Conservation (phyloP, 164 flowering plant genomes). For the Houttuynia cordata region DNA sequence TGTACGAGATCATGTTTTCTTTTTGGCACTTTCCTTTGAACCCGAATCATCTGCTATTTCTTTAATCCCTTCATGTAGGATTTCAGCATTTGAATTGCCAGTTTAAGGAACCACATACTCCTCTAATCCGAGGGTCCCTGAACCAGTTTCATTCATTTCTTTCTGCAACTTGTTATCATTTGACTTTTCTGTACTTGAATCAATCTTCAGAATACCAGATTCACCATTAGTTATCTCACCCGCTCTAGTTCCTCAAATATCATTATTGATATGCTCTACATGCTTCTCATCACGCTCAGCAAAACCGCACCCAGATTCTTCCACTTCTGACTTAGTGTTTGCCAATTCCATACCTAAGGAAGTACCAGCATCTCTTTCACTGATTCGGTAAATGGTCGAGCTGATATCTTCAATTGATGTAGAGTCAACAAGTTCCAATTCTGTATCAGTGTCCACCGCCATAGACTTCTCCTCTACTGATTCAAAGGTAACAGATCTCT, state of each 20-base stretch:
- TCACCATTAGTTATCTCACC: constrained; percentile 11
- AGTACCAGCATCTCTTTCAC: not conserved
- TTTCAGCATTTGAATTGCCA: not conserved
- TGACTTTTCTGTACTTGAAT: constrained; percentile 5
- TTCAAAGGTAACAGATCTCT: constrained; percentile 11
- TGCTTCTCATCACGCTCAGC: not conserved
- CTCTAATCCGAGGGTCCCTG: not conserved
- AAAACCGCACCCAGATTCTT: not conserved
- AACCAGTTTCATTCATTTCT: not conserved
- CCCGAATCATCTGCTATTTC: constrained; percentile 12
- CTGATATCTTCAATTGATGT: constrained; percentile 2
- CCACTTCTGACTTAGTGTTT: not conserved
- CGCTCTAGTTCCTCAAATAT: constrained; percentile 5
- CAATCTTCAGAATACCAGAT: constrained; percentile 8
- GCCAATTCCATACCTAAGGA: not conserved
- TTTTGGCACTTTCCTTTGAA: constrained; percentile 3
- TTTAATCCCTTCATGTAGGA: not conserved
- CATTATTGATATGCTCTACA: not conserved
- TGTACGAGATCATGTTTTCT: constrained; percentile 14
- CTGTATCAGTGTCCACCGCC: constrained; percentile 4
- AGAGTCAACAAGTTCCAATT: not conserved
- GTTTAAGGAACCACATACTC: not conserved
- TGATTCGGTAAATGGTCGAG: not conserved
- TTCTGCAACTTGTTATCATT: not conserved
- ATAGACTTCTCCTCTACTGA: constrained; percentile 10